Evolutionary conservation across 73 alveolate species (phyloP), one percentile per base, ranked within the genome.

Genomic region (Tetrahymena elliotti): DNA sequence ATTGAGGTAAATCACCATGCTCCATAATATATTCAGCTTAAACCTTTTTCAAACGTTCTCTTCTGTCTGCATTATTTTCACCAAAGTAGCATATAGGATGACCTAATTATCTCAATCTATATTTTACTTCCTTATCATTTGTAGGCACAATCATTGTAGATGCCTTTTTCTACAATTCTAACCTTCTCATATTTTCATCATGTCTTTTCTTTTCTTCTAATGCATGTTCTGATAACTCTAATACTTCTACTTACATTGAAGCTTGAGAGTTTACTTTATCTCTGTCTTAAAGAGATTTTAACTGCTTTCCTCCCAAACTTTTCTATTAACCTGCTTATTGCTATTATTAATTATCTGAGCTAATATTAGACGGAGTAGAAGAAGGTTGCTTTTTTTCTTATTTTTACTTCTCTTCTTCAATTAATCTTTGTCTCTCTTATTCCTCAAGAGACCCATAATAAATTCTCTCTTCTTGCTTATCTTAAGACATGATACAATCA

Each of bases 31-130:
- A 93, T 94, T 94, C 96, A 34, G 94, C 82, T 40, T 83, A 94
- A 20, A 94, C 82, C 84, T 84, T 38, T 12, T 53, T 41, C 36
- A 94, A 38, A 38, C 94, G 94, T 52, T 94, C 94, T 39, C 96
- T 83, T 84, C 96, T 83, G 34, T 94, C 96, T 16, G 94, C 96
- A 11, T 83, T 84, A 83, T 24, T 83, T 84, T 94, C 96, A 37
- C 96, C 96, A 94, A 94, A 94, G 84, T 94, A 94, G 36, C 94
- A 83, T 4, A 94, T 84, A 36, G 94, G 96, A 10, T 94, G 84
- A 27, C 94, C 96, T 39, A 94, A 84, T 84, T 94, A 94, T 84
- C 96, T 83, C 93, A 94, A 94, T 27, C 93, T 40, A 83, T 84
- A 83, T 31, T 94, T 94, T 0, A 94, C 53, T 83, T 94, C 93